phyloP scores from a whole-genome alignment of 805 yeast species.

The Candida nitratophila region DNA sequence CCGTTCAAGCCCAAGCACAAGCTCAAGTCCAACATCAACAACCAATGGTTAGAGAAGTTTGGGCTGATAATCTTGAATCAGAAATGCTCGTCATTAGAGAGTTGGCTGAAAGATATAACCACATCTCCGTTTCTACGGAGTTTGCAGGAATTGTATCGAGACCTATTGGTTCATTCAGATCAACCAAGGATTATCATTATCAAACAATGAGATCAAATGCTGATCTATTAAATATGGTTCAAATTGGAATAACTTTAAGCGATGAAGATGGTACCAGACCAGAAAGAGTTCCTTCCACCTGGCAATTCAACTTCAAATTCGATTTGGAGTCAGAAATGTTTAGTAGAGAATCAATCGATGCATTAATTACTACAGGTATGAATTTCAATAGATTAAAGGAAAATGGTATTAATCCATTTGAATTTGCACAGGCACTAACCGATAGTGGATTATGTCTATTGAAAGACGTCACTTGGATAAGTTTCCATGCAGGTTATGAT shows the following conservation, averaged over 20 bases:
- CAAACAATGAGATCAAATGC: slow-evolving; percentile 91
- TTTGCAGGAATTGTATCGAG: slow-evolving; percentile 95
- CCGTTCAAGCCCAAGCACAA: not conserved
- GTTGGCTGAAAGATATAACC: slow-evolving; percentile 48
- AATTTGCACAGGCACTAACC: slow-evolving; percentile 77
- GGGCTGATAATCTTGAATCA: slow-evolving; percentile 61
- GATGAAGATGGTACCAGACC: slow-evolving; percentile 67
- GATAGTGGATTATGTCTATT: slow-evolving; percentile 82
- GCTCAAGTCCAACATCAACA: slow-evolving; percentile 17
- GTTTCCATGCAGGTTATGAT: slow-evolving; percentile 93
- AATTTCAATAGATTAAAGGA: slow-evolving; percentile 69
- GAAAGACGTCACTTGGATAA: slow-evolving; percentile 71
- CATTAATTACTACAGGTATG: slow-evolving; percentile 74
- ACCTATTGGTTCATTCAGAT: slow-evolving; percentile 88
- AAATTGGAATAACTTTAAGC: slow-evolving; percentile 72
- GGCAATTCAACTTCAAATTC: slow-evolving; percentile 93
- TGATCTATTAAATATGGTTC: slow-evolving; percentile 79
- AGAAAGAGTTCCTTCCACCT: slow-evolving; percentile 62
- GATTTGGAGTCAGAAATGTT: slow-evolving; percentile 77
- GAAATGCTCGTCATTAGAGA: slow-evolving; percentile 60
- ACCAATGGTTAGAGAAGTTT: slow-evolving; percentile 62
- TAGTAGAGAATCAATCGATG: slow-evolving; percentile 75
- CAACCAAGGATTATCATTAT: slow-evolving; percentile 89
- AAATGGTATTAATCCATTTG: slow-evolving; percentile 71
- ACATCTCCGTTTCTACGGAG: slow-evolving; percentile 76